Conservation (phyloP, 495 filamentous ascomycete genomes). For the Cetradonia linearis region DNA sequence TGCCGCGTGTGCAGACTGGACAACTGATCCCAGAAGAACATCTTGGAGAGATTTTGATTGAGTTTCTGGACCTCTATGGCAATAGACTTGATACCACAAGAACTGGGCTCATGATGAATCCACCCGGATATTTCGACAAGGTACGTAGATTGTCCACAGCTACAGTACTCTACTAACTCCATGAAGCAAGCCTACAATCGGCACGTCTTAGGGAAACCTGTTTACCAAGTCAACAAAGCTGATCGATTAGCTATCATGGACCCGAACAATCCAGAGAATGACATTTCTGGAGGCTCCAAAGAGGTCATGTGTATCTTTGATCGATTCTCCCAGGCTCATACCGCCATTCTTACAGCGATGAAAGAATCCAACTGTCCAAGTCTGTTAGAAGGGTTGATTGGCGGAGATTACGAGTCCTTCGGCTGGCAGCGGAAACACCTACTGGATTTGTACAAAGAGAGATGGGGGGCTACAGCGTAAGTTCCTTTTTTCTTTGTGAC, state of each 20-base stretch:
- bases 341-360: slow-evolving; percentile 49
- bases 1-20: slow-evolving; percentile 53
- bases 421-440: slow-evolving; percentile 49
- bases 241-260: slow-evolving; percentile 69
- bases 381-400: slow-evolving; percentile 56
- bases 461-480: slow-evolving; percentile 13
- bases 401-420: slow-evolving; percentile 63
- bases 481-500: not conserved
- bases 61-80: slow-evolving; percentile 84
- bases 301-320: slow-evolving; percentile 51
- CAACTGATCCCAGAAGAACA: slow-evolving; percentile 49
- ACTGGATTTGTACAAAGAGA: slow-evolving; percentile 35
- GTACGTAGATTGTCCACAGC: slow-evolving; percentile 34
- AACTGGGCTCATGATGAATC: slow-evolving; percentile 63
- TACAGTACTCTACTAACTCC: not conserved
- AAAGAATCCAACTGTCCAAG: slow-evolving; percentile 34
- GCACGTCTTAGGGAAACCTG: slow-evolving; percentile 20
- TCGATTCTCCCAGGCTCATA: slow-evolving; percentile 54
- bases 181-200: slow-evolving; percentile 6
- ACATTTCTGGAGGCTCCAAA: slow-evolving; percentile 72
- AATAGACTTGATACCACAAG: slow-evolving; percentile 57
- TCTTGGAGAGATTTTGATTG: slow-evolving; percentile 67
- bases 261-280: slow-evolving; percentile 72
- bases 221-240: slow-evolving; percentile 39
- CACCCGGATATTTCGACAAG: slow-evolving; percentile 64